Conservation (phyloP, 495 filamentous ascomycete species). For the Aspergillus leporis region DNA sequence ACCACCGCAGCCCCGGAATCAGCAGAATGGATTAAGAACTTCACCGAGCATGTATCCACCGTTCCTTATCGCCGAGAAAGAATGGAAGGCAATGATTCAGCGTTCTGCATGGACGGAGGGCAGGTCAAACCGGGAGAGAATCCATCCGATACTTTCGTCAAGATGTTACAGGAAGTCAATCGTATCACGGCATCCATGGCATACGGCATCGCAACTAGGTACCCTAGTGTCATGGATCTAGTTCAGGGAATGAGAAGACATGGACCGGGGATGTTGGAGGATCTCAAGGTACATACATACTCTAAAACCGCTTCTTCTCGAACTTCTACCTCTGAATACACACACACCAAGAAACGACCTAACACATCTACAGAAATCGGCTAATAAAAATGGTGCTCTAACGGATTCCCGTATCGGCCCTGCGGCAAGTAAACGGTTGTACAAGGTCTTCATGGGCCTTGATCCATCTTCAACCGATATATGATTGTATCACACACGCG, state of each 20-base stretch:
- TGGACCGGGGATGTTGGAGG: constrained; percentile 61
- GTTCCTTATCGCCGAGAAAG: constrained; percentile 65
- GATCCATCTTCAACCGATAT: constrained; percentile 70
- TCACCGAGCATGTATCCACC: constrained; percentile 79
- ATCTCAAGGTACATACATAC: constrained; percentile 48
- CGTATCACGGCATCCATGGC: constrained; percentile 74
- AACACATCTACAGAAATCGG: constrained; percentile 51
- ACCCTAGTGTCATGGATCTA: constrained; percentile 57
- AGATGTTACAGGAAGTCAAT: constrained; percentile 77
- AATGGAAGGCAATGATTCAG: constrained; percentile 51
- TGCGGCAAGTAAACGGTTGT: constrained; percentile 68
- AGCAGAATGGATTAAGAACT: constrained; percentile 74
- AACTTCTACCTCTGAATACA: background rate
- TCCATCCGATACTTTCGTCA: constrained; percentile 66
- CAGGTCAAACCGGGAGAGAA: constrained; percentile 76
- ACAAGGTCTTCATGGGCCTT: constrained; percentile 70
- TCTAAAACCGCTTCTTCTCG: background rate
- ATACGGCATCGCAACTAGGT: constrained; percentile 65
- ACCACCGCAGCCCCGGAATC: constrained; percentile 62
- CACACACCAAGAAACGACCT: constrained; percentile 4
- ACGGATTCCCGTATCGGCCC: constrained; percentile 66
- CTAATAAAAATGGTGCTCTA: constrained; percentile 66
- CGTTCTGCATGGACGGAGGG: constrained; percentile 82
- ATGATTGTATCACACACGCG: constrained; percentile 33
- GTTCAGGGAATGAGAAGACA: constrained; percentile 57